Conservation (phyloP, 2,329 filamentous ascomycete genomes). For the Alternaria incomplexa region DNA sequence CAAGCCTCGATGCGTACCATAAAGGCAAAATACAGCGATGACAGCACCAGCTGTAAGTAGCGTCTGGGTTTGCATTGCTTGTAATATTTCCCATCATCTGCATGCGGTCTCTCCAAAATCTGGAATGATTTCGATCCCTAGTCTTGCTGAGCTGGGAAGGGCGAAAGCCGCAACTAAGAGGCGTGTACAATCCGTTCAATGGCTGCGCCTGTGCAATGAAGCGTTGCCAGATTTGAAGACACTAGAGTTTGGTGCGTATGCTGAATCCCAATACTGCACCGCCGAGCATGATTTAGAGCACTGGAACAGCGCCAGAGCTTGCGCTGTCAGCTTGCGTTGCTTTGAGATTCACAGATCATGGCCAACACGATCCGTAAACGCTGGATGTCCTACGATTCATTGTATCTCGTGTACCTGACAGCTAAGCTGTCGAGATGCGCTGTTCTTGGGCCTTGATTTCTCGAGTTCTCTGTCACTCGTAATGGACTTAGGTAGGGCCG, state of each 20-base stretch:
- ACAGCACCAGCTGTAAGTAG: slow-evolving; percentile 5
- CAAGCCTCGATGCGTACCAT: too few species aligned
- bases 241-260: too few species aligned
- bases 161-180: too few species aligned
- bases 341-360: not conserved
- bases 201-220: too few species aligned
- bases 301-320: not conserved
- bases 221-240: too few species aligned
- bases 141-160: not conserved
- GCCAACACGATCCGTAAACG: not conserved
- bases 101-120: not conserved
- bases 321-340: not conserved
- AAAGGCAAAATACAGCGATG: not conserved
- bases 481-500: too few species aligned
- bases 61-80: not conserved
- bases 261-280: too few species aligned
- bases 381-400: accelerated
- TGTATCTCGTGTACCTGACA: not conserved
- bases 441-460: not conserved
- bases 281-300: too few species aligned
- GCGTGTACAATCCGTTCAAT: too few species aligned
- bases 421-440: not conserved
- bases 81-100: not conserved
- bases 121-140: not conserved
- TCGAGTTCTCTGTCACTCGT: too few species aligned